Base-by-base conservation (phyloP, 371 early-diverging fungal genomes). In the Mortierella sp. region DNA sequence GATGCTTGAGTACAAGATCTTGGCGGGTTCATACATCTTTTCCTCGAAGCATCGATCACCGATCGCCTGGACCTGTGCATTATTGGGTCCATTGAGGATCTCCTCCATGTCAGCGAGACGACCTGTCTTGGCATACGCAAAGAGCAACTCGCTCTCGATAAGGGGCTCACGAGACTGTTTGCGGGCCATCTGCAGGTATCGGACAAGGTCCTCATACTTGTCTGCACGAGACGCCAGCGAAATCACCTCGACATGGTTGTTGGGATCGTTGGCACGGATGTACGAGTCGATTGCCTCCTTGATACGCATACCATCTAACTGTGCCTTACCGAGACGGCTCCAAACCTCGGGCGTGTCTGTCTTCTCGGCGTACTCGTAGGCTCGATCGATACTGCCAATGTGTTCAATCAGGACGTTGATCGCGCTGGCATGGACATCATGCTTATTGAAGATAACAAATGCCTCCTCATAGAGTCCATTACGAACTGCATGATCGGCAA, bases 281-380 rank as follows among this genome's bases (percentile, higher is more conserved):
- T 98, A 99, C 12, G 98, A 96, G 71, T 96, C 95, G 61, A 98
- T 94, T 19, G 98, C 93, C 58, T 98, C 99, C 84, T 94, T 93
- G 71, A 98, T 91, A 39, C 89, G 92, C 83, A 92, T 80, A 17
- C 91, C 89, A 59, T 91, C 92, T 43, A 98, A 85, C 81, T 98
- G 99, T 8, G 98, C 97, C 79, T 95, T 94, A 23, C 93, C 99
- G 19, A 99, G 86, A 48, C 90, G 90, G 79, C 93, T 92, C 99
- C 99, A 99, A 27, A 95, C 96, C 31, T 92, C 95, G 19, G 52
- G 96, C 43, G 90, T 82, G 69, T 98, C 95, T 51, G 91, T 90
- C 31, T 88, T 86, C 71, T 98, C 97, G 47, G 99, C 97, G 82
- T 89, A 98, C 70, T 97, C 98, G 70, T 91, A 90, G 4, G 97